phyloP scores from a whole-genome alignment of 2,329 filamentous ascomycete genomes.

The Fusarium xylarioides region DNA sequence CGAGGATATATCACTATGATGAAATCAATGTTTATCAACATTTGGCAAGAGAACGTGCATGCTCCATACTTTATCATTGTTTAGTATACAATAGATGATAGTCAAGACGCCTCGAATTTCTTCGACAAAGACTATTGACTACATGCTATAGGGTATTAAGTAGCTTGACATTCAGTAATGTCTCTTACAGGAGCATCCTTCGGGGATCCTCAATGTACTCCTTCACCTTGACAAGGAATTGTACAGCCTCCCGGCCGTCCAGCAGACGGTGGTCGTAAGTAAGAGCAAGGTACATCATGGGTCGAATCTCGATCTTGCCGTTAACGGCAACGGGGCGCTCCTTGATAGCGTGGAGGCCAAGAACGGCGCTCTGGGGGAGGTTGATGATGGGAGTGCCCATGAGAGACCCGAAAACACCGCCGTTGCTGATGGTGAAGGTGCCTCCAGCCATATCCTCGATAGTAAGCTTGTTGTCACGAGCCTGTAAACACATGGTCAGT shows the following conservation, averaged over 20 bases:
- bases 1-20: background rate
- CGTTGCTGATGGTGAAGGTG: conserved; percentile 97
- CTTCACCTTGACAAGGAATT: conserved; percentile 97
- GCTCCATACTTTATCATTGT: background rate
- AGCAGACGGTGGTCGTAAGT: conserved; percentile 98
- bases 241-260: conserved; percentile 93
- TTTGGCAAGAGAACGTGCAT: background rate
- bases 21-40: background rate
- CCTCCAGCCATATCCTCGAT: conserved; percentile 99
- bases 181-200: conserved; percentile 78
- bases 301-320: conserved; percentile 92
- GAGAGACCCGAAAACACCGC: conserved; percentile 94
- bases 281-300: conserved; percentile 99
- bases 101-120: background rate
- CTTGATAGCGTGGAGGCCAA: conserved; percentile 96
- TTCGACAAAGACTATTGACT: conserved; percentile 5
- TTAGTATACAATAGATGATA: conserved; percentile 26
- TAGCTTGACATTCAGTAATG: background rate
- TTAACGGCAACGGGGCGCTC: conserved; percentile 89
- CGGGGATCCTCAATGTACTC: conserved; percentile 96
- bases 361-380: conserved; percentile 88
- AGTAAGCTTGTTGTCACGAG: conserved; percentile 93
- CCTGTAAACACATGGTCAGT: conserved; percentile 54
- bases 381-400: conserved; percentile 99
- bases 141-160: conserved; percentile 30